Evolutionary conservation across 2,329 filamentous ascomycete genomes (phyloP), one percentile per base, ranked within the genome.

Genomic region (Aspergillus uvarum): DNA sequence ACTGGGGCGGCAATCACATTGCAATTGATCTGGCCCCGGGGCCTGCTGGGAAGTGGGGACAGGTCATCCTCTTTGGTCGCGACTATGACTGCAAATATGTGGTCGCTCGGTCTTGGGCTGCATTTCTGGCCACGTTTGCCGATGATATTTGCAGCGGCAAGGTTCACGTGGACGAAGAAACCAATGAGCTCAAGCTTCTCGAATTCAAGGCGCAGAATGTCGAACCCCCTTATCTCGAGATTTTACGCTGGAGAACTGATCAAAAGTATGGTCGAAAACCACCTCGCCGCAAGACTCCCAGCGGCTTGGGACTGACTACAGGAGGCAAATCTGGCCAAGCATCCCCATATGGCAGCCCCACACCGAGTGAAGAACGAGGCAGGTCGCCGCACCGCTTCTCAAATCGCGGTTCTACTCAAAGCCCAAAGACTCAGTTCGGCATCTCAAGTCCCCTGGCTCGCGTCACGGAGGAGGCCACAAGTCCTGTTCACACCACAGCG

Each of bases 21-120:
- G 94, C 93, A 19, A 86, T 97, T 51, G 95, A 99, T 76, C 82
- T 99, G 60, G 91, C 93, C 6, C 95, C 95, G 22, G 95, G 95
- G 2, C 91, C 94, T 10, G 85, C 86, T 51, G 95, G 95, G 44
- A 90, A 88, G 74, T 99, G 95, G 94, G 95, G 95, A 56, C 95
- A 99, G 75, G 87, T 99, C 66, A 96, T 99, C 70, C 84, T 99
- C 63, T 97, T 96, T 75, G 95, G 95, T 54, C 91, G 95, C 62
- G 95, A 99, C 79, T 99, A 96, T 77, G 95, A 99, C 74, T 96
- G 91, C 77, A 99, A 99, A 80, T 99, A 96, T 73, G 95, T 99
- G 6, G 85, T 99, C 59, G 91, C 95, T 31, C 87, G 91, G 62
- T 98, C 94, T 1, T 99, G 95, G 95, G 86, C 88, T 16, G 85